phyloP scores from a whole-genome alignment of 495 filamentous ascomycete genomes.

The Penicillium cinerascens region DNA sequence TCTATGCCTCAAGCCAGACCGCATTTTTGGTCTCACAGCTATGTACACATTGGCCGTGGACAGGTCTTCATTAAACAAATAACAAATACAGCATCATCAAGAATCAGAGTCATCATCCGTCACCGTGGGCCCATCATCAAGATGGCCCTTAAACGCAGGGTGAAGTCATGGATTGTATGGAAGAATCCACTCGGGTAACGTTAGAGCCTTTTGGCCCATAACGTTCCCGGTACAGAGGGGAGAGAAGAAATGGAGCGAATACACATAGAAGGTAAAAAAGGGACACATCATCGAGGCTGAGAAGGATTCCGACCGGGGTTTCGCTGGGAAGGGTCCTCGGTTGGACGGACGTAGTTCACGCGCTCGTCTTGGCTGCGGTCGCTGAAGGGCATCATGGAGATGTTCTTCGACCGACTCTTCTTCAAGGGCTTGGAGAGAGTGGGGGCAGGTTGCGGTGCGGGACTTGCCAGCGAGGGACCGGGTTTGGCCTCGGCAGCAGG shows the following conservation, averaged over 20 bases:
- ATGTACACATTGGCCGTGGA: slow-evolving; percentile 18
- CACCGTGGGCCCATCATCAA: slow-evolving; percentile 19
- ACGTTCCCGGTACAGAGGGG: neutral
- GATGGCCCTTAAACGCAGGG: slow-evolving; percentile 11
- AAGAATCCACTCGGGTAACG: neutral
- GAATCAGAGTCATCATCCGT: slow-evolving; percentile 23
- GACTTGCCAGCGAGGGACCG: slow-evolving; percentile 34
- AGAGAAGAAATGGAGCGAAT: neutral
- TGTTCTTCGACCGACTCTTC: slow-evolving; percentile 40
- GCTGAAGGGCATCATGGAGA: slow-evolving; percentile 41
- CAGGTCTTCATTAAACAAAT: slow-evolving; percentile 17
- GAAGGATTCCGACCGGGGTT: slow-evolving; percentile 23
- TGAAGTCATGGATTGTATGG: neutral
- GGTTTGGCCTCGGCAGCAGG: slow-evolving; percentile 36
- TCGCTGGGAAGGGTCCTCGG: slow-evolving; percentile 24
- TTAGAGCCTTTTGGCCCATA: neutral
- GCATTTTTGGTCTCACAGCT: slow-evolving; percentile 10
- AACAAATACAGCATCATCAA: slow-evolving; percentile 23
- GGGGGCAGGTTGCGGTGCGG: slow-evolving; percentile 26
- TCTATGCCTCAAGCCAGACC: slow-evolving; percentile 7
- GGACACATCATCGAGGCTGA: neutral
- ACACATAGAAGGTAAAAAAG: neutral
- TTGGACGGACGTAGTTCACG: slow-evolving; percentile 46
- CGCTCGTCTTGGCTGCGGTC: slow-evolving; percentile 37
- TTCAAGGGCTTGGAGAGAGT: slow-evolving; percentile 45